Evolutionary conservation across 495 filamentous ascomycete genomes (phyloP).

Genomic region (Pyronema omphalodes): DNA sequence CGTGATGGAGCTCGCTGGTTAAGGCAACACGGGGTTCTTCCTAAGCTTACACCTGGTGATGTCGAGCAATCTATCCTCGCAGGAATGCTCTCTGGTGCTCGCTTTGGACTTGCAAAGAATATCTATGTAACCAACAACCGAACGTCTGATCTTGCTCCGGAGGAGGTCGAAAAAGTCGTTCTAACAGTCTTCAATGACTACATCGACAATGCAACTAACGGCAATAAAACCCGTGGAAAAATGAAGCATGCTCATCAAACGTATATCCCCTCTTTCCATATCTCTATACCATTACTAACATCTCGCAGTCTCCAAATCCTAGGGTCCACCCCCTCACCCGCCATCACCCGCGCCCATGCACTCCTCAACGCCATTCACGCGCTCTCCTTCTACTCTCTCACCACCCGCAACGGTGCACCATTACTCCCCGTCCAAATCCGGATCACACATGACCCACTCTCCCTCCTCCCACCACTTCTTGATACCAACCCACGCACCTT

Average conservation of each 20-base stretch:
- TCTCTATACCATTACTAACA: neutral
- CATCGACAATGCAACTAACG: conserved; percentile 61
- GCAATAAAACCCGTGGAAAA: conserved; percentile 47
- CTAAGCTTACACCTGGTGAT: conserved; percentile 9
- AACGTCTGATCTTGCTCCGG: conserved; percentile 6
- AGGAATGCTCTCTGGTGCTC: conserved; percentile 17
- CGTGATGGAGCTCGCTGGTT: conserved; percentile 16
- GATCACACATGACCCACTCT: conserved; percentile 67
- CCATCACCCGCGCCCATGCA: conserved; percentile 16
- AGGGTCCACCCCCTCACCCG: conserved; percentile 19
- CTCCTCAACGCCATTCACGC: conserved; percentile 74
- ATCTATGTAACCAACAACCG: conserved; percentile 13
- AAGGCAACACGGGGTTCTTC: conserved; percentile 11
- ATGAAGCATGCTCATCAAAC: conserved; percentile 50
- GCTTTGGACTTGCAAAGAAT: conserved; percentile 16
- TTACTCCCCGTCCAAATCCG: conserved; percentile 84
- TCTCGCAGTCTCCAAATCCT: conserved; percentile 17
- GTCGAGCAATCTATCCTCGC: conserved; percentile 15
- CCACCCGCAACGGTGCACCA: conserved; percentile 58
- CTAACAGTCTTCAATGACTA: conserved; percentile 37
- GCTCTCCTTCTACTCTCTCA: conserved; percentile 73
- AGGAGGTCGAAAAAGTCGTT: conserved; percentile 38
- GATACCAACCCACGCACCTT: conserved; percentile 76
- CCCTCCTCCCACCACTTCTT: conserved; percentile 65
- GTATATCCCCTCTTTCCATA: conserved; percentile 27